Evolutionary conservation across 306 rosid genomes (phyloP).

Genomic region (Begonia loranthoides): DNA sequence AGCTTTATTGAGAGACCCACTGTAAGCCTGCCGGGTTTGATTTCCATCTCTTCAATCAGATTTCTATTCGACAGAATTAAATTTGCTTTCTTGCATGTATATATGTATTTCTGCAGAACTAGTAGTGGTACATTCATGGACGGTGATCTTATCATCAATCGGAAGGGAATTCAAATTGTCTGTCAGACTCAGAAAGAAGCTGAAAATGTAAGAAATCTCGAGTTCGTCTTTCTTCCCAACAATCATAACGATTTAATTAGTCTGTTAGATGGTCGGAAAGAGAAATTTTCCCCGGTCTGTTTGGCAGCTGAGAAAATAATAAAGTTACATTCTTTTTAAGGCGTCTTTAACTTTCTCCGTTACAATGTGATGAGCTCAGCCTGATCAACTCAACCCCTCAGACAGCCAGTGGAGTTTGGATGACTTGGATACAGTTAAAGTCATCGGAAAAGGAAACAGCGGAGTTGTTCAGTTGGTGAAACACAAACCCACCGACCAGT

Average conservation of each 20-base stretch:
- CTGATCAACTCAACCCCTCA: constrained; percentile 64
- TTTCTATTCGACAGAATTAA: no score
- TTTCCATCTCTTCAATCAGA: no score
- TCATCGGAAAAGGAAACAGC: constrained; percentile 88
- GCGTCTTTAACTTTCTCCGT: no score
- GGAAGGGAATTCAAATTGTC: constrained; percentile 79
- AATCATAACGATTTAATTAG: no score
- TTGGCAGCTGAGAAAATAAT: neutral
- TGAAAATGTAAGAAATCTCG: constrained; percentile 43
- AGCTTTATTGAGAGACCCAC: no score
- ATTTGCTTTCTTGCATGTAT: neutral
- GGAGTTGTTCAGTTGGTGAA: constrained; percentile 88
- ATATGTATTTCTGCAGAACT: constrained; percentile 33
- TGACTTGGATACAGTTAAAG: constrained; percentile 63
- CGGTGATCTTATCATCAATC: constrained; percentile 85
- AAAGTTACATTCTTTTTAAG: no score
- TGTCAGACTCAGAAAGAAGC: constrained; percentile 35
- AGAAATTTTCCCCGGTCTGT: neutral
- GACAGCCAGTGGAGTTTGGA: constrained; percentile 65
- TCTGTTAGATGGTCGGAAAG: neutral
- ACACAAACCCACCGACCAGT: constrained; percentile 91
- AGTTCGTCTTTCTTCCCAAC: neutral
- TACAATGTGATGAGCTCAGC: constrained; percentile 30
- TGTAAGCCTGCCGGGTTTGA: no score
- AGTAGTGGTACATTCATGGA: constrained; percentile 83